Conservation (phyloP, 139 green algal genomes). For the Chlorokybus atmophyticus region DNA sequence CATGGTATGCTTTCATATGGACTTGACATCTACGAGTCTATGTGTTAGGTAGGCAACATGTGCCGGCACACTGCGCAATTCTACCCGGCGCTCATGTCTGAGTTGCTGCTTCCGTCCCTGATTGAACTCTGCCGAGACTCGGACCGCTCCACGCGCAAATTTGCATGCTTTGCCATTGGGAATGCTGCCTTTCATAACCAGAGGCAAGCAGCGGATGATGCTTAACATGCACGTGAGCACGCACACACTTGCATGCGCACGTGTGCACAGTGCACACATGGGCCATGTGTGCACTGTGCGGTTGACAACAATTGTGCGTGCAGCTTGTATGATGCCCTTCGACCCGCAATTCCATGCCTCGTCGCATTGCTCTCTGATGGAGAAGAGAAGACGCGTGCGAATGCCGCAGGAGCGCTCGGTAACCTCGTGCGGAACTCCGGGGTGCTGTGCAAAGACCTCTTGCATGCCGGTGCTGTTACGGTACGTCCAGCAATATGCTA, state of each 20-base stretch:
- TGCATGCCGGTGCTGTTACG: conserved; percentile 35
- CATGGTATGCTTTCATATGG: no score
- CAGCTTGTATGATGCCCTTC: conserved; percentile 74
- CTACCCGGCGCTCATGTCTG: conserved; percentile 41
- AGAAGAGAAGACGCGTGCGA: conserved; percentile 80
- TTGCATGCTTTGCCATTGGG: conserved; percentile 92
- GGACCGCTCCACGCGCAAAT: conserved; percentile 79
- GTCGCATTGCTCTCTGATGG: conserved; percentile 48
- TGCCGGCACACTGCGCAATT: conserved; percentile 77
- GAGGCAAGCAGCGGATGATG: no score
- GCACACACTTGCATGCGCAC: no score
- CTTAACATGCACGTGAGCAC: no score
- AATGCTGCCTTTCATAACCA: conserved; percentile 63
- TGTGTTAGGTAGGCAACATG: conserved; percentile 93
- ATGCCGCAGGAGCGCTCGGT: conserved; percentile 83
- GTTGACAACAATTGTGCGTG: no score
- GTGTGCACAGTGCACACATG: no score
- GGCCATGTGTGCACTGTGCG: no score
- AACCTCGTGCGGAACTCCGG: conserved; percentile 82
- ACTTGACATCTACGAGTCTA: no score
- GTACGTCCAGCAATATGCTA: no score
- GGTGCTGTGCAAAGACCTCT: conserved; percentile 55
- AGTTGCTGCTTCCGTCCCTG: conserved; percentile 47
- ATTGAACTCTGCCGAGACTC: conserved; percentile 69
- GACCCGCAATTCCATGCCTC: conserved; percentile 50